phyloP scores from a whole-genome alignment of 805 yeast genomes.

The Zygosaccharomyces rouxii region DNA sequence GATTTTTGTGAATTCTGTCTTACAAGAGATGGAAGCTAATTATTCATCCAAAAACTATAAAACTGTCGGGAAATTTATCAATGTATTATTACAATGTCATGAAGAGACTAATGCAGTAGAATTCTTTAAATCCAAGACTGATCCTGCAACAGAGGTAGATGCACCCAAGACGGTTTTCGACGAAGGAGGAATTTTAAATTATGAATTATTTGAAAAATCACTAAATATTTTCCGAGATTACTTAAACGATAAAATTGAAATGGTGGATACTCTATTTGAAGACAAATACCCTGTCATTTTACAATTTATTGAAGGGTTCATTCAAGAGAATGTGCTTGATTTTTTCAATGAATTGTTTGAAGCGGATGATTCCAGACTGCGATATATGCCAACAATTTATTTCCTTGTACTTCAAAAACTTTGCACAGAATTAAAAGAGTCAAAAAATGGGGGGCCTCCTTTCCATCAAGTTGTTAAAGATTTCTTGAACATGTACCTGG shows the following conservation, averaged over 20 bases:
- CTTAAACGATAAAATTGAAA: conserved; percentile 35
- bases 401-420: conserved; percentile 25
- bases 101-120: conserved; percentile 39
- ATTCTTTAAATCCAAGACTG: conserved; percentile 39
- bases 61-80: conserved; percentile 32
- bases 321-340: conserved; percentile 36
- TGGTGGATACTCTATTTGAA: conserved; percentile 39
- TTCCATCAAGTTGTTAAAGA: conserved; percentile 31
- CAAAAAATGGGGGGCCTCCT: conserved; percentile 36
- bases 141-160: conserved; percentile 30
- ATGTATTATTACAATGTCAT: conserved; percentile 36
- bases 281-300: conserved; percentile 39
- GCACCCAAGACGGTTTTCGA: conserved; percentile 30
- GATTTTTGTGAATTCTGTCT: conserved; percentile 64
- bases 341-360: conserved; percentile 27
- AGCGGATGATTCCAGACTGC: conserved; percentile 20
- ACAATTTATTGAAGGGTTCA: conserved; percentile 37
- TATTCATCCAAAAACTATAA: conserved; percentile 45
- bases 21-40: conserved; percentile 62
- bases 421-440: conserved; percentile 37
- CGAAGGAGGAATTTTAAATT: conserved; percentile 19
- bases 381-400: conserved; percentile 35
- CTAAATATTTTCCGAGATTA: conserved; percentile 29
- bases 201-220: conserved; percentile 22
- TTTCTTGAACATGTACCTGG: conserved; percentile 38